phyloP scores from a whole-genome alignment of 2,329 filamentous ascomycete genomes.

The Trichophyton equinum region DNA sequence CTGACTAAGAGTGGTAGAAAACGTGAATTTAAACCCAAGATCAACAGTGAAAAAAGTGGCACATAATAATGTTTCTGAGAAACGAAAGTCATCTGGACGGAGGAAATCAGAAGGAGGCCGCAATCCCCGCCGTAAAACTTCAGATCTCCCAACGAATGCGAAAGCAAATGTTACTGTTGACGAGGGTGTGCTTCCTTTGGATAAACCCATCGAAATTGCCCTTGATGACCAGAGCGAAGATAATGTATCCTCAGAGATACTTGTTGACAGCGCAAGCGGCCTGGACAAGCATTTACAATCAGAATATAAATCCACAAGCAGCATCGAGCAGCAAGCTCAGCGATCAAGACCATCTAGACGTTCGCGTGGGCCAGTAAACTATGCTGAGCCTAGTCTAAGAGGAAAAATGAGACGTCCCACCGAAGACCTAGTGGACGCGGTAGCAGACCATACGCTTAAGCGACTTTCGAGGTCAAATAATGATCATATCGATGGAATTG shows the following conservation, averaged over 20 bases:
- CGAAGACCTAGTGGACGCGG: conserved; percentile 62
- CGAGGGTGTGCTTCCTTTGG: neutral
- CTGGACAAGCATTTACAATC: neutral
- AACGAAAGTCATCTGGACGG: neutral
- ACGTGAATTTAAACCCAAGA: conserved; percentile 35
- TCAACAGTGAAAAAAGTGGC: conserved; percentile 21
- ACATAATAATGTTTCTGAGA: neutral
- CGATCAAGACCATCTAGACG: conserved; percentile 34
- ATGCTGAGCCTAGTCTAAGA: conserved; percentile 67
- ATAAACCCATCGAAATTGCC: neutral
- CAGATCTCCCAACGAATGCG: neutral
- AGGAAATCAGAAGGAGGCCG: neutral
- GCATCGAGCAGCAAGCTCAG: neutral
- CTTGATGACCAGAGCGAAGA: neutral
- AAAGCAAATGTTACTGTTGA: neutral
- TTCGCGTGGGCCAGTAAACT: conserved; percentile 57
- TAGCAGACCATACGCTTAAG: conserved; percentile 28
- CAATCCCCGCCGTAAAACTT: neutral
- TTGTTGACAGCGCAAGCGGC: neutral
- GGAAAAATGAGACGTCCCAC: conserved; percentile 75
- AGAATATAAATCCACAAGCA: neutral
- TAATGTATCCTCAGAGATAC: neutral
- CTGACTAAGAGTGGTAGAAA: conserved; percentile 27
- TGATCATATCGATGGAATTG: neutral
- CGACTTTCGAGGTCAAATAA: neutral